Conservation (phyloP, 2,329 filamentous ascomycete species). For the Leptographium procerum region DNA sequence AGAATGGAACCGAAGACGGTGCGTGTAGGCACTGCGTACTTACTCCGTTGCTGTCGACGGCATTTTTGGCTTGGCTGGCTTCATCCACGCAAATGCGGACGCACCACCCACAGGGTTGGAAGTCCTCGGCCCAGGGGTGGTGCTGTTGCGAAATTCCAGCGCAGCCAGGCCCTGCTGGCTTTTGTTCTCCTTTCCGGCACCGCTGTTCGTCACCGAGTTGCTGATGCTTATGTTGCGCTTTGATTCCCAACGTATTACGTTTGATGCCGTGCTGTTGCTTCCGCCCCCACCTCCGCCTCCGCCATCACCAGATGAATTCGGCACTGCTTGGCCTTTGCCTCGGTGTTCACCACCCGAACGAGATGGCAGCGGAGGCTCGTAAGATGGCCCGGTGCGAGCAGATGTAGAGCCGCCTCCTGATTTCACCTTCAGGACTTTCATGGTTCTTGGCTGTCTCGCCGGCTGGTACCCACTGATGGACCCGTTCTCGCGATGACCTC, state of each 20-base stretch:
- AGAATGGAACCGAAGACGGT: too few relatives aligned
- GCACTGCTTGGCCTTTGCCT: constrained; percentile 37
- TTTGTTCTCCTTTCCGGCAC: constrained; percentile 24
- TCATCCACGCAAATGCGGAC: constrained; percentile 91
- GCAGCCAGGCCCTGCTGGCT: constrained; percentile 13
- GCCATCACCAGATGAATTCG: constrained; percentile 4
- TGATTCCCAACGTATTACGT: constrained; percentile 35
- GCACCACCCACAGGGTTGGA: constrained; percentile 84
- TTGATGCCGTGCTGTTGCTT: constrained; percentile 3
- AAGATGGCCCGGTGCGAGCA: constrained; percentile 36
- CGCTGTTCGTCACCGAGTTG: constrained; percentile 21
- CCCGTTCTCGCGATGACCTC: constrained; percentile 37
- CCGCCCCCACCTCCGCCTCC: constrained; percentile 12
- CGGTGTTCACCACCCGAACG: constrained; percentile 38
- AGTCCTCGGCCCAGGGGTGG: constrained; percentile 38
- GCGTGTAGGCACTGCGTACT: not conserved
- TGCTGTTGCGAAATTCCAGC: constrained; percentile 22
- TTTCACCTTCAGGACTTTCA: constrained; percentile 87
- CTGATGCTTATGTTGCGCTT: constrained; percentile 35
- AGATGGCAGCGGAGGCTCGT: constrained; percentile 37
- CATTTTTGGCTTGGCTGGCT: constrained; percentile 36
- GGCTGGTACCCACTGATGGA: constrained; percentile 60
- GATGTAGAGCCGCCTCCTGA: constrained; percentile 35
- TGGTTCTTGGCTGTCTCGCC: constrained; percentile 54
- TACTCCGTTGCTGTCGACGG: constrained; percentile 25